Evolutionary conservation across 306 rosid genomes (phyloP).

Genomic region (Sophora flavescens): DNA sequence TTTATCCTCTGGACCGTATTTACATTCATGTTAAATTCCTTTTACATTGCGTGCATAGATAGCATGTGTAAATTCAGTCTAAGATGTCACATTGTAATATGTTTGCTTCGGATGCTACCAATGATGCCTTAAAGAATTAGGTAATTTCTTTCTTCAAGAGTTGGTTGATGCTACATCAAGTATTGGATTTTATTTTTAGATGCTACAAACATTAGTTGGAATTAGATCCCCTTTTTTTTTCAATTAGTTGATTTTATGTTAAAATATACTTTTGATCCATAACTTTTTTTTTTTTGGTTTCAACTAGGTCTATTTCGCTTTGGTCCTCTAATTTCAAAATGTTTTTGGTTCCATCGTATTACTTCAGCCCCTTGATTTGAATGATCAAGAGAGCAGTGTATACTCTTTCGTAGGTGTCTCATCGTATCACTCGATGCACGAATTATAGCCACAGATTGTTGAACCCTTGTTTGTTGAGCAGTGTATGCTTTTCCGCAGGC

Average conservation of each 20-base stretch:
- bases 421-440: conserved; percentile 85
- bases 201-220: conserved; percentile 1
- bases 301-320: conserved; percentile 63
- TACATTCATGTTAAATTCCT: background rate
- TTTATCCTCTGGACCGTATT: background rate
- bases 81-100: background rate
- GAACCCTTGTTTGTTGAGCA: conserved; percentile 77
- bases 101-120: conserved; percentile 25
- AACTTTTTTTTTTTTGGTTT: too few relatives aligned
- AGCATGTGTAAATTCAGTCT: conserved; percentile 7
- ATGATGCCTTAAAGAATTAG: conserved; percentile 16
- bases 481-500: too few relatives aligned
- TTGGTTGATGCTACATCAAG: conserved; percentile 17
- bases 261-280: too few relatives aligned
- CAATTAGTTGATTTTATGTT: conserved; percentile 10
- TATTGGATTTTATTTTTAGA: conserved; percentile 34
- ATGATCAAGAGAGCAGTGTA: conserved; percentile 92
- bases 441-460: conserved; percentile 80
- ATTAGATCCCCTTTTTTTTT: conserved; percentile 10
- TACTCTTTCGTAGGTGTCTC: conserved; percentile 89
- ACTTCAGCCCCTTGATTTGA: conserved; percentile 74
- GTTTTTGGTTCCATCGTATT: conserved; percentile 76
- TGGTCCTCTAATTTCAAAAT: conserved; percentile 15
- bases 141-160: conserved; percentile 4
- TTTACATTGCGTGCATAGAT: conserved; percentile 10